A percentile compares a stretch with the other conserved stretches of the same genome.
Conservation (phyloP, 495 filamentous ascomycete species). For the Xylaria intraflava region DNA sequence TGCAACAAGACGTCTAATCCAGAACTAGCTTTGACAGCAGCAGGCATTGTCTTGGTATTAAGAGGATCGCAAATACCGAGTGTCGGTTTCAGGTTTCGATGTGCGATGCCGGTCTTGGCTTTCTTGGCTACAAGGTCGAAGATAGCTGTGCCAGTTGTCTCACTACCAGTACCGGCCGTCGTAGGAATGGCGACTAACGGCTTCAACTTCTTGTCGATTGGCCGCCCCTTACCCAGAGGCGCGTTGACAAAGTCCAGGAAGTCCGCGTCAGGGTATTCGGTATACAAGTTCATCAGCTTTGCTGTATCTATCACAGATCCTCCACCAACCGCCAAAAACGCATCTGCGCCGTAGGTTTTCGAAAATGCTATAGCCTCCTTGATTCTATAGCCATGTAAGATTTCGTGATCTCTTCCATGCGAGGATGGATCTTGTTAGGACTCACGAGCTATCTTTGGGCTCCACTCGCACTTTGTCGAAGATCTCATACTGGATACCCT, state of each 20-base stretch:
- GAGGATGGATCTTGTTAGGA: slow-evolving; percentile 5
- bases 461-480: slow-evolving; percentile 75
- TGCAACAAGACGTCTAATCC: slow-evolving; percentile 95
- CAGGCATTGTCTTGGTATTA: slow-evolving; percentile 92
- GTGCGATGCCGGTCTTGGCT: slow-evolving; percentile 92
- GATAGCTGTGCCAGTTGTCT: slow-evolving; percentile 96
- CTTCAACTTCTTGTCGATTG: slow-evolving; percentile 68
- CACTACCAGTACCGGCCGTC: slow-evolving; percentile 88
- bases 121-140: slow-evolving; percentile 86
- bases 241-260: slow-evolving; percentile 98
- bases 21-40: slow-evolving; percentile 79
- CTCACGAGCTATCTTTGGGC: slow-evolving; percentile 86
- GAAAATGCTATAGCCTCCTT: slow-evolving; percentile 81
- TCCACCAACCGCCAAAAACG: slow-evolving; percentile 85
- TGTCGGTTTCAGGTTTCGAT: slow-evolving; percentile 89
- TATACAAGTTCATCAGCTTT: slow-evolving; percentile 97
- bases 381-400: slow-evolving; percentile 45
- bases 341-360: slow-evolving; percentile 72
- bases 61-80: slow-evolving; percentile 93
- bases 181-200: slow-evolving; percentile 92
- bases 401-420: not conserved
- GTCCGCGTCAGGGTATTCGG: slow-evolving; percentile 75
- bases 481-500: slow-evolving; percentile 73
- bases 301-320: slow-evolving; percentile 93
- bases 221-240: slow-evolving; percentile 79